Evolutionary conservation across 495 filamentous ascomycete genomes (phyloP).

Genomic region (Aspergillus sclerotioniger): DNA sequence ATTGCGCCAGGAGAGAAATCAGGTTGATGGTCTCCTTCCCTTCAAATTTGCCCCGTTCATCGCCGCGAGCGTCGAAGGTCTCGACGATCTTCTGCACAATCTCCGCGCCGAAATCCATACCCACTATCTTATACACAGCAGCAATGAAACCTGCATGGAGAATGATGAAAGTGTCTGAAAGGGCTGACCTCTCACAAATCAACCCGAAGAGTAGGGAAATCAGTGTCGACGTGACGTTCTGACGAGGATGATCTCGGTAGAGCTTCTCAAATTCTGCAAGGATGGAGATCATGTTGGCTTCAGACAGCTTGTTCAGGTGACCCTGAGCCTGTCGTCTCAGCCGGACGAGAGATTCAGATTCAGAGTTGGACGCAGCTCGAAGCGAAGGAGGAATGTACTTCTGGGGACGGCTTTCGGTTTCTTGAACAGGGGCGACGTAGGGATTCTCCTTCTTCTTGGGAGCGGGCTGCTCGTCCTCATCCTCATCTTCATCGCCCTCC

Average conservation of each 20-base stretch:
- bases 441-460: constrained; percentile 58
- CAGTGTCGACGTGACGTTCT: constrained; percentile 77
- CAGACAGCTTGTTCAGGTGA: constrained; percentile 87
- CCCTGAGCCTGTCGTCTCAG: constrained; percentile 81
- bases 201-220: constrained; percentile 70
- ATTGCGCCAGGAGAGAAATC: constrained; percentile 75
- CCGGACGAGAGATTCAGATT: constrained; percentile 64
- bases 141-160: constrained; percentile 88
- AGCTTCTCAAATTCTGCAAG: constrained; percentile 76
- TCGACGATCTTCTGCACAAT: constrained; percentile 75
- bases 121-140: constrained; percentile 80
- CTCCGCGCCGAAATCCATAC: constrained; percentile 83
- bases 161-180: constrained; percentile 86
- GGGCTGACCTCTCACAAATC: constrained; percentile 69
- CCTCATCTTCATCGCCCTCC: constrained; percentile 34
- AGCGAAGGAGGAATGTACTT: constrained; percentile 92
- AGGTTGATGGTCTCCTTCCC: constrained; percentile 76
- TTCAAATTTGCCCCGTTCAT: constrained; percentile 42
- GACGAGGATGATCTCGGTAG: constrained; percentile 76
- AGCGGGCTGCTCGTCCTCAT: constrained; percentile 19
- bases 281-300: constrained; percentile 80
- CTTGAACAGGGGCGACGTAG: constrained; percentile 54
- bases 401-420: constrained; percentile 21
- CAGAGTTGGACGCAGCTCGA: constrained; percentile 58
- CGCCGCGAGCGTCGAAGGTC: constrained; percentile 51